These are phyloP conservation scores for Thermochaetoides thermophila DNA, from an alignment of 495 filamentous ascomycete species.

Conservation along the genomic window DNA sequence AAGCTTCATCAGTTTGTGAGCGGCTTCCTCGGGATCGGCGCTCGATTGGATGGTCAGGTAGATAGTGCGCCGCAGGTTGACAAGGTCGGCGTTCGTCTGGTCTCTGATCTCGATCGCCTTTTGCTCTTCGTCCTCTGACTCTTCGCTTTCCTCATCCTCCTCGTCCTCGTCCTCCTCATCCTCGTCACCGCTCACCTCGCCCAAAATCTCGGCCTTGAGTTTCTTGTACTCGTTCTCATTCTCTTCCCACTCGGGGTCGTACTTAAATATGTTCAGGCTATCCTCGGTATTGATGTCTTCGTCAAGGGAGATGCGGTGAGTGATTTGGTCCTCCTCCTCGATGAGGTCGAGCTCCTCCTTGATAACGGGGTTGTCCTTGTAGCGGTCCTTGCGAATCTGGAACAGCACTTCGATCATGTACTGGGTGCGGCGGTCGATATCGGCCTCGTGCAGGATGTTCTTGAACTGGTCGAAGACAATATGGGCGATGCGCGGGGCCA, in stretches of 20 bases:
- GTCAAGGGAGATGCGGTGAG: slow-evolving; percentile 63
- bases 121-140: slow-evolving; percentile 55
- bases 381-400: slow-evolving; percentile 88
- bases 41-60: slow-evolving; percentile 96
- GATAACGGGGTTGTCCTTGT: slow-evolving; percentile 84
- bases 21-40: slow-evolving; percentile 87
- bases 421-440: slow-evolving; percentile 90
- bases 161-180: slow-evolving; percentile 55
- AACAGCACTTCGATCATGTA: slow-evolving; percentile 99
- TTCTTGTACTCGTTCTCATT: slow-evolving; percentile 82
- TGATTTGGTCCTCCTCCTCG: slow-evolving; percentile 95
- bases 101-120: slow-evolving; percentile 87
- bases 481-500: slow-evolving; percentile 70
- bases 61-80: slow-evolving; percentile 84
- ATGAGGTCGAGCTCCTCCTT: slow-evolving; percentile 89
- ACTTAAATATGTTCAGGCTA: slow-evolving; percentile 87
- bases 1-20: slow-evolving; percentile 89
- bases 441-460: slow-evolving; percentile 85
- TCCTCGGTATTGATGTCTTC: slow-evolving; percentile 75
- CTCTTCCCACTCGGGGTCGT: slow-evolving; percentile 75
- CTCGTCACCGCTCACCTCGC: slow-evolving; percentile 69
- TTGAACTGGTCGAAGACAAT: slow-evolving; percentile 92
- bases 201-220: slow-evolving; percentile 84
- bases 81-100: slow-evolving; percentile 86
- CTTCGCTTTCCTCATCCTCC: slow-evolving; percentile 62